Base-by-base conservation (phyloP, 148 eudicot species). In the Suaeda aralocaspica region DNA sequence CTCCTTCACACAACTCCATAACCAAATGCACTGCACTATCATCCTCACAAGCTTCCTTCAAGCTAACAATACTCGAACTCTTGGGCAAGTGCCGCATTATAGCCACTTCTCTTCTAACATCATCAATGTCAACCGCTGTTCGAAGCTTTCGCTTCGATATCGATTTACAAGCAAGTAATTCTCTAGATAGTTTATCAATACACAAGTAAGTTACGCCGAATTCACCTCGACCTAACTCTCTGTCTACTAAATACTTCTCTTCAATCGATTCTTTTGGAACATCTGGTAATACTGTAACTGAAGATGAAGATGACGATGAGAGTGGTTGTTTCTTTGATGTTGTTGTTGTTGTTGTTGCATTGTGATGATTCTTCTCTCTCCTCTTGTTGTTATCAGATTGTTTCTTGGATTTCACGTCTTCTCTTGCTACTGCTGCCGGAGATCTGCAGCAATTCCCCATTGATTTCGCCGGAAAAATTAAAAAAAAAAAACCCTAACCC, bases 401-500 rank as follows among this genome's bases (percentile, higher is more conserved):
- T 50, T 80, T 85, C 19, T n/a, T n/a, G n/a, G 90, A 82, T 78
- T 89, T 87, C 0, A 92, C 97, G 60, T 89, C 97, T 30, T 92
- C 97, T 9, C 97, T 68, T 12, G 97, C 97, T 0, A 89, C 92
- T 0, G 97, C 86, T 6, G 97, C 96, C 25, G 96, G 97, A 84
- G 97, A 92, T 92, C 97, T 89, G 82, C 97, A 92, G 78, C 97
- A 92, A 77, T 92, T 92, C 0, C 97, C 97, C 97, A 92, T 92
- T 5, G 77, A 78, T 63, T 77, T 69, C n/a, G n/a, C n/a, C n/a
- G n/a, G n/a, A n/a, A 67, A 67, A 73, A 75, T 72, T 50, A 1
- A 3, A n/a, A n/a, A 22, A 33, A 30, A 39, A 48, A 75, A 77
- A 75, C 83, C 77, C 80, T 65, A 84, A 78, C 71, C 77, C 79